phyloP scores from a whole-genome alignment of 2,329 filamentous ascomycete species.

The Malbranchea cinnamomea region DNA sequence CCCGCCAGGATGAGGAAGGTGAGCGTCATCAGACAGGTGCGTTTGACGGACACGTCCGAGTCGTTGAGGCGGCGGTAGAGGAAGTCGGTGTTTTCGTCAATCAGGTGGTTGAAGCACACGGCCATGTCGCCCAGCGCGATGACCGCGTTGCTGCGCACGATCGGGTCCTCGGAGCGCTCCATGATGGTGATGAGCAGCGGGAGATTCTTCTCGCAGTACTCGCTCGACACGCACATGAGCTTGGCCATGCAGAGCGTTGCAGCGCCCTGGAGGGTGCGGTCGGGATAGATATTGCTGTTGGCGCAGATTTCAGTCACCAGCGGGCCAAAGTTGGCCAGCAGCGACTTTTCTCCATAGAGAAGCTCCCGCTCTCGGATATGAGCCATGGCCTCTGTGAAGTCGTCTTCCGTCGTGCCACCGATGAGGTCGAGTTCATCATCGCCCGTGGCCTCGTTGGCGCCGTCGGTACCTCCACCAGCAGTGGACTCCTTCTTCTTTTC shows the following conservation, averaged over 20 bases:
- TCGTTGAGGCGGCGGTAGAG: constrained; percentile 88
- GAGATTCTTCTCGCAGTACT: constrained; percentile 90
- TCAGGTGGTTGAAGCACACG: constrained; percentile 97
- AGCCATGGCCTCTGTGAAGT: constrained; percentile 75
- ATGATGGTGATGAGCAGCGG: constrained; percentile 94
- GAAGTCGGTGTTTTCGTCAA: constrained; percentile 98
- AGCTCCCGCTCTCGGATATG: constrained; percentile 76
- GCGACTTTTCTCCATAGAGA: constrained; percentile 64
- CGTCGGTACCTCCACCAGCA: constrained; percentile 26
- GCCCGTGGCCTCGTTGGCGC: constrained; percentile 45
- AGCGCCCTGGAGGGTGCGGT: constrained; percentile 79
- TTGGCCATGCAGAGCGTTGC: constrained; percentile 92
- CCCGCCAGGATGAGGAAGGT: constrained; percentile 95
- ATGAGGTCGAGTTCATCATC: constrained; percentile 91
- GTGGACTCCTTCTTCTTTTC: constrained; percentile 31
- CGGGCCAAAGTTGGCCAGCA: constrained; percentile 82
- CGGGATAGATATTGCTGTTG: constrained; percentile 83
- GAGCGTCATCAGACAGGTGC: constrained; percentile 94
- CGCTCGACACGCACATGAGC: constrained; percentile 93
- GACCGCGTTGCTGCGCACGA: constrained; percentile 87
- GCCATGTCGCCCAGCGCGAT: constrained; percentile 98
- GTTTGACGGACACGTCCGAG: constrained; percentile 74
- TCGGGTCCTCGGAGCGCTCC: constrained; percentile 82
- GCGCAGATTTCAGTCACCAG: constrained; percentile 86
- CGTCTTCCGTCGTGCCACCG: constrained; percentile 86